Conservation (phyloP, 2,329 filamentous ascomycete genomes). For the Teratosphaeria zuluensis region DNA sequence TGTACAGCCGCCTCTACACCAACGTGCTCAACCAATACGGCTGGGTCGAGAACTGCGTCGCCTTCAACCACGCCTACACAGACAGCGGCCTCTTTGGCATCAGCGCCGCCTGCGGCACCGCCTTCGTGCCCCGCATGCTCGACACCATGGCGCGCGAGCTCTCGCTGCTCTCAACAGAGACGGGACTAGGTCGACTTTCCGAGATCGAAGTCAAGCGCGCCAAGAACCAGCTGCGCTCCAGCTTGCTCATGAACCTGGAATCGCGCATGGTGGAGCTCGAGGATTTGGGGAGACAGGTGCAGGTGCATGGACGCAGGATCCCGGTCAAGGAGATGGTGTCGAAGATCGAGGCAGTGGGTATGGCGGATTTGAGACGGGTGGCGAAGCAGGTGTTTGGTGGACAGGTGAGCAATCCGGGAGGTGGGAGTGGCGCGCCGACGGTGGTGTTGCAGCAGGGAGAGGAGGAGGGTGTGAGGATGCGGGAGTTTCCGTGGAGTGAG, state of each 20-base stretch:
- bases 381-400: conserved; percentile 71
- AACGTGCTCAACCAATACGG: conserved; percentile 96
- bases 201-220: conserved; percentile 75
- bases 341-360: conserved; percentile 72
- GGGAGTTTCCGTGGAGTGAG: conserved; percentile 70
- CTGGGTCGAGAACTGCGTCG: conserved; percentile 92
- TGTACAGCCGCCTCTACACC: conserved; percentile 96
- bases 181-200: conserved; percentile 62
- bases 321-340: conserved; percentile 88
- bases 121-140: conserved; percentile 71
- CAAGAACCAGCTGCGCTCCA: conserved; percentile 90
- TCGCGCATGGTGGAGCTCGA: conserved; percentile 95
- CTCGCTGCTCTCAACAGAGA: conserved; percentile 63
- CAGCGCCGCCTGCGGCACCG: conserved; percentile 72
- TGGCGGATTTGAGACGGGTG: conserved; percentile 71
- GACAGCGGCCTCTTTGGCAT: conserved; percentile 95
- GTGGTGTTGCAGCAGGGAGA: conserved; percentile 91
- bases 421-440: conserved; percentile 78
- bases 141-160: conserved; percentile 93
- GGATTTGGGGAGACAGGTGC: conserved; percentile 86
- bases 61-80: conserved; percentile 96
- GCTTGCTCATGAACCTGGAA: conserved; percentile 93
- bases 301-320: conserved; percentile 90
- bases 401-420: conserved; percentile 60
- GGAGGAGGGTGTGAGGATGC: conserved; percentile 57